Conservation (phyloP, 805 yeast species). For the Saccharomycopsis fibuligera region DNA sequence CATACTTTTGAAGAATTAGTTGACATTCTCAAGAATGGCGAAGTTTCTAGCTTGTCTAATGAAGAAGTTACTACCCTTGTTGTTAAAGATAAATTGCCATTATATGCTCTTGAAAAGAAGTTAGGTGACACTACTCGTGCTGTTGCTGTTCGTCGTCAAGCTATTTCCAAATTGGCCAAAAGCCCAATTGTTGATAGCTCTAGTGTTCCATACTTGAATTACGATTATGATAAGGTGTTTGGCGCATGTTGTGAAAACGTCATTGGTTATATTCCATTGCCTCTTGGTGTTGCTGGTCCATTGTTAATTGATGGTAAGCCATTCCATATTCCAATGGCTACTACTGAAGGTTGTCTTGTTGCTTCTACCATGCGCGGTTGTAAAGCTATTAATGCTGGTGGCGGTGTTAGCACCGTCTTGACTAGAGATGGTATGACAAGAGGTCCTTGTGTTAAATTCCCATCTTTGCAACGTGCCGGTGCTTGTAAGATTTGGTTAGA, state of each 20-base stretch:
- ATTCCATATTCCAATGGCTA: slow-evolving; percentile 95
- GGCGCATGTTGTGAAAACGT: slow-evolving; percentile 99
- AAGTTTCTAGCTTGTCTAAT: slow-evolving; percentile 56
- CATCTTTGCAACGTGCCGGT: slow-evolving; percentile 79
- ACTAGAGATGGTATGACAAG: slow-evolving; percentile 98
- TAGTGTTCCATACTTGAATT: slow-evolving; percentile 71
- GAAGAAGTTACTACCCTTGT: slow-evolving; percentile 72
- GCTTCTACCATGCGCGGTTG: slow-evolving; percentile 99
- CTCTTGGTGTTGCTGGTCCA: slow-evolving; percentile 98
- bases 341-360: slow-evolving; percentile 97
- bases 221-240: slow-evolving; percentile 91
- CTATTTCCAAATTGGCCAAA: slow-evolving; percentile 77
- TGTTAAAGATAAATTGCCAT: slow-evolving; percentile 71
- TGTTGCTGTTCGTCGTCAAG: slow-evolving; percentile 84
- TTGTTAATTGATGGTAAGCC: slow-evolving; percentile 82
- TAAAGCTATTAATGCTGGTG: slow-evolving; percentile 95
- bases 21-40: slow-evolving; percentile 61
- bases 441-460: slow-evolving; percentile 95
- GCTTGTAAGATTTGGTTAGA: slow-evolving; percentile 94
- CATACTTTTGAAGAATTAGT: slow-evolving; percentile 61
- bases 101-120: slow-evolving; percentile 92
- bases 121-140: slow-evolving; percentile 87
- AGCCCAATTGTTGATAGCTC: slow-evolving; percentile 71
- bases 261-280: slow-evolving; percentile 92
- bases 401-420: slow-evolving; percentile 88